Evolutionary conservation across 2,329 filamentous ascomycete species (phyloP).

Genomic region (Colletotrichum limetticola): DNA sequence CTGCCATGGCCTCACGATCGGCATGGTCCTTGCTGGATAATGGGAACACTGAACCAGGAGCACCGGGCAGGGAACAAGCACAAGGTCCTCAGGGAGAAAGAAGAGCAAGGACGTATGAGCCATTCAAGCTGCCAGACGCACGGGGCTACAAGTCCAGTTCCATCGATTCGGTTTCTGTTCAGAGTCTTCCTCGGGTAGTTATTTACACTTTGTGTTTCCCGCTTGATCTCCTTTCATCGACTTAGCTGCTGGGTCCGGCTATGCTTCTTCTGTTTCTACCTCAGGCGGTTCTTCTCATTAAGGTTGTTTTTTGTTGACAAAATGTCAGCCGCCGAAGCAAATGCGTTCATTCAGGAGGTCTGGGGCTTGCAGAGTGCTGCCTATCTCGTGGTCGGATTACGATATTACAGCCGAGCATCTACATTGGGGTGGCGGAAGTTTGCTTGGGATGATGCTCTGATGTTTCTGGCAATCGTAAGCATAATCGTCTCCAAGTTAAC

Average conservation of each 20-base stretch:
- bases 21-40: neutral
- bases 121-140: neutral
- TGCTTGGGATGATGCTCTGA: constrained; percentile 31
- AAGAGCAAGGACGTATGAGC: neutral
- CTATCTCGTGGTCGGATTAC: constrained; percentile 30
- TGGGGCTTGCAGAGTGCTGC: constrained; percentile 33
- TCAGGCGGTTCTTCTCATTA: neutral
- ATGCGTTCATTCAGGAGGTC: constrained; percentile 31
- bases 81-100: neutral
- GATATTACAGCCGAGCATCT: constrained; percentile 26
- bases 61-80: neutral
- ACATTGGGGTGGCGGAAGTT: constrained; percentile 20
- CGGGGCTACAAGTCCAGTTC: neutral
- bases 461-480: constrained; percentile 26
- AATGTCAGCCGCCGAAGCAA: constrained; percentile 24
- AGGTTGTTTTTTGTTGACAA: neutral
- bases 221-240: neutral
- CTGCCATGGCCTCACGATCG: neutral
- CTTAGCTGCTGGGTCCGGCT: neutral
- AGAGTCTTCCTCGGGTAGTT: neutral
- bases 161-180: neutral
- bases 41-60: neutral
- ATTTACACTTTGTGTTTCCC: neutral
- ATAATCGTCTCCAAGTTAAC: neutral
- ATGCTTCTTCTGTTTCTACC: neutral